Evolutionary conservation across 202 grass and related monocot genomes (phyloP).

Genomic region (Hordeum pubiflorum): DNA sequence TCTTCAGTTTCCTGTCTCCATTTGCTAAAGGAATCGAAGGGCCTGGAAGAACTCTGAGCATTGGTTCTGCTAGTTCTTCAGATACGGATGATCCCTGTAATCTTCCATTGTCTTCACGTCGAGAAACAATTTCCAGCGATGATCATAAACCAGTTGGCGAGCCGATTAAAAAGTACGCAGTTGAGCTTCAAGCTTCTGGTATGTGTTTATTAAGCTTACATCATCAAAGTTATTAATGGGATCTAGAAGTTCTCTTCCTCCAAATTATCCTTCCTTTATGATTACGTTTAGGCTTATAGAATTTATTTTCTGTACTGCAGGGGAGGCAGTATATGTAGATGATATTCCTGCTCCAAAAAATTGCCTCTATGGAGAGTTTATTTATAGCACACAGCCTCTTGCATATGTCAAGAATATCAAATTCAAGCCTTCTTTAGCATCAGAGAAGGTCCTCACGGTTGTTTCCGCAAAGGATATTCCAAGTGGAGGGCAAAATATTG

Average conservation of each 20-base stretch:
- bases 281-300: background rate
- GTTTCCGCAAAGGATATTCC: conserved; percentile 70
- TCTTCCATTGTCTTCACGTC: conserved; percentile 32
- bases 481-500: conserved; percentile 59
- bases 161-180: conserved; percentile 53
- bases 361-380: conserved; percentile 77
- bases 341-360: conserved; percentile 69
- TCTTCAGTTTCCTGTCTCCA: conserved; percentile 65
- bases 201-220: conserved; percentile 13
- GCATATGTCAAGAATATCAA: conserved; percentile 50
- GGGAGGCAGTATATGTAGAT: conserved; percentile 74
- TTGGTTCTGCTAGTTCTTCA: background rate
- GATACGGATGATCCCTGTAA: conserved; percentile 15
- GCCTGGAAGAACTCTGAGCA: conserved; percentile 14
- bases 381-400: conserved; percentile 68
- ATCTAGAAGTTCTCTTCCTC: background rate
- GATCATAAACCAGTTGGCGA: conserved; percentile 64
- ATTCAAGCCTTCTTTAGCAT: conserved; percentile 52
- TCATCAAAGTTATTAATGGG: background rate
- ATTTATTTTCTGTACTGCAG: conserved; percentile 22
- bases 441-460: conserved; percentile 44
- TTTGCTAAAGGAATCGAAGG: conserved; percentile 26
- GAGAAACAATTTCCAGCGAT: conserved; percentile 25
- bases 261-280: background rate
- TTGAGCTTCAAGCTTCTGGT: conserved; percentile 83